Base-by-base conservation (phyloP, 345 rosid genomes). In the Noccaea caerulescens region DNA sequence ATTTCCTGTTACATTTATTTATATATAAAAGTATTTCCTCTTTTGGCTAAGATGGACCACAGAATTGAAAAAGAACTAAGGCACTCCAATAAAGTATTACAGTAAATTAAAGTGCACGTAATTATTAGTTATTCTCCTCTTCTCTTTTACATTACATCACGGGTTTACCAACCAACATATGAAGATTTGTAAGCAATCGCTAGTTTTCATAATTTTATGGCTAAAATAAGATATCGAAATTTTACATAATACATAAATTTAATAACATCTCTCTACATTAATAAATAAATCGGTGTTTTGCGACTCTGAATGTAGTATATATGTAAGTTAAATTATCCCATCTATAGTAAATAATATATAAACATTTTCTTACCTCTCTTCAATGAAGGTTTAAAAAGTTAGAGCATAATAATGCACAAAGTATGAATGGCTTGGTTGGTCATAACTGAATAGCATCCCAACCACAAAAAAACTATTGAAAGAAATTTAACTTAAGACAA, bases 51-150 rank as follows among this genome's bases (percentile, higher is more conserved):
- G 10, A 57, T 63, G 76, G 62, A 56, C 71, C 79, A 64, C 67
- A 14, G 39, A 69, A 41, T 20, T 63, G 65, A 47, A 47, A 76
- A 63, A 23, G 34, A 76, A 41, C 51, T 51, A 58, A 63, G 25
- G 61, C 75, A 76, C 75, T 76, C 71, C 67, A 63, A 56, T 57
- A 70, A 64, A 64, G 80, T 47, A 58, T 58, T 51, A 76, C 80
- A 76, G 80, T 76, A 69, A 63, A 64, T 70, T 76, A 76, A 70
- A 76, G 79, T 33, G 46, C 14, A 41, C 58, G 61, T 69, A 63
- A 76, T 70, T 63, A 76, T 70, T 41, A 57, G 56, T 2, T 60
- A 6, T 13, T 58, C 16, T 47, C 39, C 2, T 73, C 12, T 23
- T 14, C 13, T 8, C 38, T 55, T 23, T 54, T 44, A 68, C 44